phyloP scores from a whole-genome alignment of 805 yeast genomes.

The Ogataea degrootiae region DNA sequence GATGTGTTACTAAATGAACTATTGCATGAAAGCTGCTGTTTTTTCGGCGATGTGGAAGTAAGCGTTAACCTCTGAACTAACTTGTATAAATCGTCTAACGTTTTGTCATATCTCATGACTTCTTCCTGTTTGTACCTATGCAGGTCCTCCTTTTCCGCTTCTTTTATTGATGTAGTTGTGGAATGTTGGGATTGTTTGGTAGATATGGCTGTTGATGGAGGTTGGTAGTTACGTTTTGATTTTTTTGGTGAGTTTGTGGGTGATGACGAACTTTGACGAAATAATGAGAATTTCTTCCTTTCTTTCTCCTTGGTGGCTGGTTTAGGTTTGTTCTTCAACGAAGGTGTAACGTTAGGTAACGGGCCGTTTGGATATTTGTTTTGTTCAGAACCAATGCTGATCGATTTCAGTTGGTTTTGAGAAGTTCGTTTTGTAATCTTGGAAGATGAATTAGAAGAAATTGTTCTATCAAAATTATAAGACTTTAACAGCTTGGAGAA shows the following conservation, averaged over 20 bases:
- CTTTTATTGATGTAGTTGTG: background rate
- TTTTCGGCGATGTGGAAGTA: background rate
- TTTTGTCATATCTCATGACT: constrained; percentile 1
- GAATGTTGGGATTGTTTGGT: too few species aligned
- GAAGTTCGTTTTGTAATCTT: background rate
- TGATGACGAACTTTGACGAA: background rate
- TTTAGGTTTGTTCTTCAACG: background rate
- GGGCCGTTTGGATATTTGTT: background rate
- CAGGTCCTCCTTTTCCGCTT: background rate
- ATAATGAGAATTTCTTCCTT: constrained; percentile 2
- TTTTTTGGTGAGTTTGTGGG: background rate
- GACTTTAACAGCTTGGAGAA: constrained; percentile 3
- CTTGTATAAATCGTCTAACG: constrained; percentile 3
- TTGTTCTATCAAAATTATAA: background rate
- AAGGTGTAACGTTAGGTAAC: background rate
- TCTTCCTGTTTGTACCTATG: background rate
- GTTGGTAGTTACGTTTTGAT: background rate
- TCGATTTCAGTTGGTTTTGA: background rate
- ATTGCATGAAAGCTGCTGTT: too few species aligned
- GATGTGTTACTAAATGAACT: too few species aligned
- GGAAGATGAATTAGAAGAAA: background rate
- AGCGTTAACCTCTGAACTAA: constrained; percentile 1
- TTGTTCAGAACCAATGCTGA: background rate
- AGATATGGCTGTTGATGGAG: background rate
- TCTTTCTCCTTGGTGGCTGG: background rate